Conservation (phyloP, 2,329 filamentous ascomycete species). For the Colletotrichum melonis region DNA sequence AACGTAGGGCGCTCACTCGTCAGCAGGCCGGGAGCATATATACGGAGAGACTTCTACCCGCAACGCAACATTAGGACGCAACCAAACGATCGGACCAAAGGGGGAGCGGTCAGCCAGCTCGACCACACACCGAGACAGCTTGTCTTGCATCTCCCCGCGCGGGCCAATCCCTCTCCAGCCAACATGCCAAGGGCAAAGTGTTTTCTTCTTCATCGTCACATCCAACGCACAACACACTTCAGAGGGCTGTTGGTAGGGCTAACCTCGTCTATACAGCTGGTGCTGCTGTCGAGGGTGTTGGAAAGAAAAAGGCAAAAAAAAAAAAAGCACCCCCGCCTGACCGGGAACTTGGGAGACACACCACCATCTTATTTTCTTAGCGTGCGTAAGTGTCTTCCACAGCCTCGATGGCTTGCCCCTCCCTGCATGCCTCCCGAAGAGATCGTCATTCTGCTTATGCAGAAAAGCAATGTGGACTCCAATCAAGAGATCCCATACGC, state of each 20-base stretch:
- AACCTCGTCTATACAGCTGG: constrained; percentile 28
- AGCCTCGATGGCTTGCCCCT: constrained; percentile 26
- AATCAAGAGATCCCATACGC: constrained; percentile 16
- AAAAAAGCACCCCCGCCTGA: constrained; percentile 26
- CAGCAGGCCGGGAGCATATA: constrained; percentile 25
- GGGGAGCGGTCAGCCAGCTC: constrained; percentile 31
- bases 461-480: constrained; percentile 29
- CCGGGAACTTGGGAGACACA: constrained; percentile 33
- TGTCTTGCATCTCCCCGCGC: constrained; percentile 30
- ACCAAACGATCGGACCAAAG: constrained; percentile 21
- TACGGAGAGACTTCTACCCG: constrained; percentile 9
- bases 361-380: constrained; percentile 30
- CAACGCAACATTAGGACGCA: not conserved
- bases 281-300: constrained; percentile 3
- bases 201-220: constrained; percentile 24
- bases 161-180: constrained; percentile 29
- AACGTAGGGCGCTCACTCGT: constrained; percentile 8
- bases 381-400: constrained; percentile 29
- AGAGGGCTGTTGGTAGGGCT: constrained; percentile 24
- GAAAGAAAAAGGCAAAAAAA: not conserved
- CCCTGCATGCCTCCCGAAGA: constrained; percentile 33
- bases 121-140: constrained; percentile 23
- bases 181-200: constrained; percentile 21
- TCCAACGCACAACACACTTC: constrained; percentile 27
- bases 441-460: constrained; percentile 30